Base-by-base conservation (phyloP, 2,329 filamentous ascomycete species). In the Botrytis hyacinthi region DNA sequence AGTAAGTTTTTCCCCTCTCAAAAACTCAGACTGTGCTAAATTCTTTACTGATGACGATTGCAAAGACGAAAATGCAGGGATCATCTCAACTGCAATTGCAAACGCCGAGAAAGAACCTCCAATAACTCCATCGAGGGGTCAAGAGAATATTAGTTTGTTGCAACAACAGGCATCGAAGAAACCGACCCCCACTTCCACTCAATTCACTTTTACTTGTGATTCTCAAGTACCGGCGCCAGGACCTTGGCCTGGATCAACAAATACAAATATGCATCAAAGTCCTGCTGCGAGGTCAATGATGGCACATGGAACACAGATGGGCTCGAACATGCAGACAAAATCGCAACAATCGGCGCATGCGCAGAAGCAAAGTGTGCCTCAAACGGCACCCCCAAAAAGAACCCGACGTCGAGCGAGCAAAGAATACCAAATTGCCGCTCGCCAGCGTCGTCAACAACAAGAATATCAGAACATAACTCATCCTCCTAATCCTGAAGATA, bases 151-250 rank as follows among this genome's bases (percentile, higher is more conserved):
- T 76, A 95, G 92, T 81, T 86, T 95, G 74, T 84, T 97, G 67
- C 91, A 93, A 73, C 92, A 93, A 80, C 90, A 92, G 81, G 84
- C 87, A 29, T 83, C 86, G 9, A 85, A 86, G 73, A 91, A 89
- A 78, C 81, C 88, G 6, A 90, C 87, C 51, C 90, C 93, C 7
- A 89, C 91, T 9, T 93, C 94, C 73, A 92, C 93, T 0, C 94
- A 98, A 78, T 99, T 99, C 81, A 99, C 96, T 16, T 99, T 99
- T 81, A 97, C 94, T 20, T 98, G 94, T 82, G 93, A 97, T 79
- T 95, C 95, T 1, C 94, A 96, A 80, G 93, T 94, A 54, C 91
- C 93, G 1, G 93, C 92, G 74, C 90, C 92, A 73, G 88, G 94
- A 81, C 90, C 91, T 70, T 93, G 92, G 90, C 92, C 93, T 61